Base-by-base conservation (phyloP, 805 yeast species). In the Wickerhamomyces rabaulensis region DNA sequence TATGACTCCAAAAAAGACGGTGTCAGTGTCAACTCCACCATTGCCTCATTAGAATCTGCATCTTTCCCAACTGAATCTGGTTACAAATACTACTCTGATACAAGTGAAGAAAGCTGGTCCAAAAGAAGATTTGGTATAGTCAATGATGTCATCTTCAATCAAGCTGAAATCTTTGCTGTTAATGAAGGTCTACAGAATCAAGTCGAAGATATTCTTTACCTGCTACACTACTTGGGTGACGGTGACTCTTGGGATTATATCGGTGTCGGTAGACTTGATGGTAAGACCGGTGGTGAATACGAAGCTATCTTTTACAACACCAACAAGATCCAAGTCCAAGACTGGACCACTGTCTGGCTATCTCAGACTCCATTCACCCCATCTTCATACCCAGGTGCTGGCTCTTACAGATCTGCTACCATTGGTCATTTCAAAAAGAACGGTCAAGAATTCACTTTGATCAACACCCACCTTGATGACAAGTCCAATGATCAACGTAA, bases 251-350 rank as follows among this genome's bases (percentile, higher is more conserved):
- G 56, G 56, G 55, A 57, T 12, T 74, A 69, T 62, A 56, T 62
- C 23, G 78, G 79, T 20, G 69, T 72, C 27, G 77, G 77, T 3
- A 62, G 78, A 55, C 74, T 70, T 46, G 74, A 74, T 56, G 78
- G 78, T 12, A 49, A 50, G 6, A 54, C 53, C 9, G 52, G 54
- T 5, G 76, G 78, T 19, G 79, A 74, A 47, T 71, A 58, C 44
- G 66, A 73, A 40, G 76, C 77, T 1, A 63, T 74, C 21, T 62
- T 66, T 42, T 71, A 68, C 53, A 61, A 68, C 37, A 56, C 59
- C 9, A 42, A 53, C 0, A 60, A 54, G 15, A 60, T 73, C 56
- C 48, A 56, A 22, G 48, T 72, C 36, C 27, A 64, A 3, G 55
- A 60, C n/a, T 57, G 62, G 42, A 67, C 69, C 16, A 71, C 74